Base-by-base conservation (phyloP, 108 stramenopile species). In the Phaeodactylum tricornutum region DNA sequence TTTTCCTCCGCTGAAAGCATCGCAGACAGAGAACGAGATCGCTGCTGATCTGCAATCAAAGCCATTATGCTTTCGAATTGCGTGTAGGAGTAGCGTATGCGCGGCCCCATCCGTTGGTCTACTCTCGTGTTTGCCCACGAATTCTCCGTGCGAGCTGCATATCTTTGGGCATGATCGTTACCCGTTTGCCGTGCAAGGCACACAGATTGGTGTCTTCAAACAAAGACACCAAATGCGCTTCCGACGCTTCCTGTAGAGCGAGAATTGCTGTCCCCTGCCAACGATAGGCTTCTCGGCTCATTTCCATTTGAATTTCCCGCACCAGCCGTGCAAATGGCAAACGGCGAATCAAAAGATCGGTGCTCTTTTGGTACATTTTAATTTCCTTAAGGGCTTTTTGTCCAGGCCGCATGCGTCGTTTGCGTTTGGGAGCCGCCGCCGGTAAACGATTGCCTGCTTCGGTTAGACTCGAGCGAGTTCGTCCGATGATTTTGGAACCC, bases 151-250 rank as follows among this genome's bases (percentile, higher is more conserved):
- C 93, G 43, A 95, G 64, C 62, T 93, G 95, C 70, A 98, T 90
- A 57, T 98, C 97, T 62, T 93, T 95, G 23, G 93, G 89, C 95
- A 98, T 95, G 59, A 96, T 96, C 9, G 96, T 98, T 4, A 98
- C 94, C 39, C 96, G 83, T 64, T 90, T 93, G 3, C 71, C 96
- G 72, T 98, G 96, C 61, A 96, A 83, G 34, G 95, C 95, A 69
- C 94, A 96, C 29, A 93, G 61, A 67, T 95, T 95, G 43, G 78
- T 67, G 74, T 97, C 96, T 69, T 95, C 92, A 71, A 97, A 97
- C 21, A 97, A 60, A 16, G 81, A 81, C 22, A 96, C 83, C 42
- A 92, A 71, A 61, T 90, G 84, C 1, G 87, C 94, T 66, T 97
- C 96, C 12, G 88, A 65, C 8, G 96, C 94, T 73, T 94, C 95